Evolutionary conservation across 139 green algal species (phyloP), one percentile per base, ranked within the genome.

Genomic region (Zygnema circumcarinatum): DNA sequence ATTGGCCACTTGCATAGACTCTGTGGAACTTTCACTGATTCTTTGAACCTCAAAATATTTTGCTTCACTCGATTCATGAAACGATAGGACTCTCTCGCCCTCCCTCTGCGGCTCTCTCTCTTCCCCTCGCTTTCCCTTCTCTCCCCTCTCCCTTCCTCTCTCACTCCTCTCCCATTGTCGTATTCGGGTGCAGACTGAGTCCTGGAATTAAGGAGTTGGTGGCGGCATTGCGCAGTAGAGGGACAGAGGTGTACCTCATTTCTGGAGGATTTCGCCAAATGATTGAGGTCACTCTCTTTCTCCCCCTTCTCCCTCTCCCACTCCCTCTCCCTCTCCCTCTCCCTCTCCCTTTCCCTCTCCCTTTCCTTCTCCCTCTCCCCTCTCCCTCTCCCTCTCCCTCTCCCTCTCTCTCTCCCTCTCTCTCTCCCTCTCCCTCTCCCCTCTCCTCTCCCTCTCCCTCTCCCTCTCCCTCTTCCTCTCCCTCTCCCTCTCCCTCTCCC

Each of bases 191-290:
- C 74, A 89, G 85, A 68, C 79, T 91, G 20, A 88, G 68, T 67
- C 42, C 92, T 94, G 96, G 97, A 86, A 98, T 99, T 36, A 92
- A 93, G 1, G 94, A 98, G 89, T 92, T 99, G 1, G 92, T 98
- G 40, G 2, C 78, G 2, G 16, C 62, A 38, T 87, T 99, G 33
- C 91, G 94, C 3, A 68, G 79, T 0, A 90, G 91, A 1, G 94
- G 93, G 40, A 95, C 94, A 40, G 78, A 90, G 39, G 95, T 99
- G 20, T 99, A 96, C 88, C 93, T 99, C 31, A 96, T 99, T 69
- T 98, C 95, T 38, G 97, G 97, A 0, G 97, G 97, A 29, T 99
- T 99, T 91, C 84, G 96, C 11, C 87, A 94, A 7, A 96, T 99
- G 79, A 98, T 99, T 74, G 86, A 89, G 40, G 84, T 89, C 16